Percentiles rank a stretch among this genome's conserved stretches.
Evolutionary conservation across 257 asterid species (phyloP).

Genomic region (Dorcoceras hygrometricum): DNA sequence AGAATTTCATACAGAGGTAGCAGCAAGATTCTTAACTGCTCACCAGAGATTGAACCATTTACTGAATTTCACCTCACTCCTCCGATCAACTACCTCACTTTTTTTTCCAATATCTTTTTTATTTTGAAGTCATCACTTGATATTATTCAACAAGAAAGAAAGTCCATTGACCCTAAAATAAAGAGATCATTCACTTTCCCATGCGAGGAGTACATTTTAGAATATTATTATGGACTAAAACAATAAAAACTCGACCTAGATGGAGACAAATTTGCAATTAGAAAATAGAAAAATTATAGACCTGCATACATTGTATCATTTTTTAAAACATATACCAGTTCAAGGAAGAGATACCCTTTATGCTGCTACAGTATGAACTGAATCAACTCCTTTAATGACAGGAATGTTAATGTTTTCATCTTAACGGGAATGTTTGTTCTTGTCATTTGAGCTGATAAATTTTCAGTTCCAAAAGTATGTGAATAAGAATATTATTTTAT

Average conservation of each 20-base stretch:
- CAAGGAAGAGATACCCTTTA: no score
- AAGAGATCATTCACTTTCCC: neutral
- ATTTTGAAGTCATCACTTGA: neutral
- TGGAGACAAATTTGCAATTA: no score
- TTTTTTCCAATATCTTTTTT: neutral
- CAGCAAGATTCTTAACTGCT: slow-evolving; percentile 1
- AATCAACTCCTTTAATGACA: no score
- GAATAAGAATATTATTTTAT: neutral
- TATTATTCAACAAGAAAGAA: slow-evolving; percentile 1
- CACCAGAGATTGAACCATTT: slow-evolving; percentile 10
- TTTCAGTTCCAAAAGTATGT: neutral
- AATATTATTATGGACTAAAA: no score
- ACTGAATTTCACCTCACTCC: slow-evolving; percentile 5
- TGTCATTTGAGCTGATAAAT: neutral
- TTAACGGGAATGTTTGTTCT: neutral
- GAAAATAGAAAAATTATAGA: no score
- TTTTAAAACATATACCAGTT: no score
- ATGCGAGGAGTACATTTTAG: neutral
- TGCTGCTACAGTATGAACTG: no score
- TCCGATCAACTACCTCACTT: neutral
- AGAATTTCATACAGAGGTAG: slow-evolving; percentile 94
- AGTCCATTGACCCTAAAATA: neutral
- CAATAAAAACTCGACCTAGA: no score
- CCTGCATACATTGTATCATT: no score
- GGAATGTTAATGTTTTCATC: neutral